These are phyloP conservation scores for Calocybe gambosa DNA, from an alignment of 1,284 basidiomycete genomes.

Conservation along the genomic window DNA sequence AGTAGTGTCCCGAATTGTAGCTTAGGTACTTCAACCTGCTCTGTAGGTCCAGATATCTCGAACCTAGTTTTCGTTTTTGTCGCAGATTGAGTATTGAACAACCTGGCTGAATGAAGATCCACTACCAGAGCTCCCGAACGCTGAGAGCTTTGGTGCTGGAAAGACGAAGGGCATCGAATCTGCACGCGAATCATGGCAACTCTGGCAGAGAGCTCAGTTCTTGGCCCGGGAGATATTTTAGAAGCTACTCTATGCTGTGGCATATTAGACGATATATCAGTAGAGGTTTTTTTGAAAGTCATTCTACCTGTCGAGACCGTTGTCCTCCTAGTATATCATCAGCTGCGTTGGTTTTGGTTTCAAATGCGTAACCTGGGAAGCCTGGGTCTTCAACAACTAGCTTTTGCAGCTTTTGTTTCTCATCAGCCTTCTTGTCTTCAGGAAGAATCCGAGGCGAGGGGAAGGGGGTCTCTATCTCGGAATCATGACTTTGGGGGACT, in stretches of 20 bases:
- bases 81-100: constrained; percentile 30
- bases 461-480: constrained; percentile 31
- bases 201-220: constrained; percentile 26
- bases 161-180: constrained; percentile 44
- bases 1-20: constrained; percentile 24
- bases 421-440: constrained; percentile 26
- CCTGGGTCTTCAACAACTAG: constrained; percentile 52
- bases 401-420: constrained; percentile 39
- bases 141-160: constrained; percentile 27
- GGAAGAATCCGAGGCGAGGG: constrained; percentile 26
- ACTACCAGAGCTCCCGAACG: constrained; percentile 67
- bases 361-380: constrained; percentile 39
- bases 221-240: constrained; percentile 6
- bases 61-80: constrained; percentile 34
- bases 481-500: constrained; percentile 12
- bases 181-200: constrained; percentile 57
- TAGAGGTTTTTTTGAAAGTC: not conserved
- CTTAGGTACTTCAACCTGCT: constrained; percentile 3
- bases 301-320: constrained; percentile 21
- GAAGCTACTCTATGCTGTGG: constrained; percentile 7
- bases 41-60: constrained; percentile 17
- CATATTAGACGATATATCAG: not conserved
- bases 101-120: constrained; percentile 51
- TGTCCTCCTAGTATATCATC: not conserved
- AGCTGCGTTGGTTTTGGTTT: constrained; percentile 3